Evolutionary conservation across 129 eudicot genomes (phyloP).

Genomic region (Tagetes erecta): DNA sequence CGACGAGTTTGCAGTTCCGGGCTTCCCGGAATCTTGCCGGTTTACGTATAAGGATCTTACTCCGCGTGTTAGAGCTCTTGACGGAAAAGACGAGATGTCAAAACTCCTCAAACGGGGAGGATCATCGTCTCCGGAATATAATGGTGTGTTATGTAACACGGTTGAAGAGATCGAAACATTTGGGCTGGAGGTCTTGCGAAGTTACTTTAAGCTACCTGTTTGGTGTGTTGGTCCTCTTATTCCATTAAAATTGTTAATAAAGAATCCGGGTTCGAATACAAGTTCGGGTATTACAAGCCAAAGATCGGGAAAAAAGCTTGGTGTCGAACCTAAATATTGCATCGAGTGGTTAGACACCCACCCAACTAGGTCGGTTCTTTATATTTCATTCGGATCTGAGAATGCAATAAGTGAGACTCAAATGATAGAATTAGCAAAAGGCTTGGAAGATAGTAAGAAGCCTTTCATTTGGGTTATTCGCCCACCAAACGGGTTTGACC

Average conservation of each 20-base stretch:
- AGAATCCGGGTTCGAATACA: background rate
- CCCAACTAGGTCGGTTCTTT: slow-evolving; percentile 43
- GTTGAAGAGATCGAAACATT: slow-evolving; percentile 63
- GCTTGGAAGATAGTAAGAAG: slow-evolving; percentile 55
- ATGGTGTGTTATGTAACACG: slow-evolving; percentile 64
- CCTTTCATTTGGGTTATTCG: slow-evolving; percentile 77
- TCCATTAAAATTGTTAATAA: slow-evolving; percentile 45
- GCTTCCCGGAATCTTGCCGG: slow-evolving; percentile 56
- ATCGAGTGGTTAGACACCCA: slow-evolving; percentile 51
- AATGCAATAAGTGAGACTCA: slow-evolving; percentile 51
- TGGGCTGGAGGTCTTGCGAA: slow-evolving; percentile 46
- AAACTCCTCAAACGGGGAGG: slow-evolving; percentile 50
- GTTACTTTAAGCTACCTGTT: slow-evolving; percentile 49
- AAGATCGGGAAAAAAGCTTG: slow-evolving; percentile 46
- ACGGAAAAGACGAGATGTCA: slow-evolving; percentile 67
- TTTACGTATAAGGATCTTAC: slow-evolving; percentile 45
- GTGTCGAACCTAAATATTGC: slow-evolving; percentile 44
- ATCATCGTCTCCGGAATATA: slow-evolving; percentile 34
- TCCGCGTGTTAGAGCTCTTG: slow-evolving; percentile 40
- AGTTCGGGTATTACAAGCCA: slow-evolving; percentile 14
- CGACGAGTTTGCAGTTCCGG: slow-evolving; percentile 30
- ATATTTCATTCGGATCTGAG: slow-evolving; percentile 77
- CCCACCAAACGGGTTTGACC: slow-evolving; percentile 66
- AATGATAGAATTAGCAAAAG: slow-evolving; percentile 74
- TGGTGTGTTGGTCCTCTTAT: slow-evolving; percentile 79